Evolutionary conservation across 139 green algal species (phyloP).

Genomic region (Auxenochlorella protothecoides): DNA sequence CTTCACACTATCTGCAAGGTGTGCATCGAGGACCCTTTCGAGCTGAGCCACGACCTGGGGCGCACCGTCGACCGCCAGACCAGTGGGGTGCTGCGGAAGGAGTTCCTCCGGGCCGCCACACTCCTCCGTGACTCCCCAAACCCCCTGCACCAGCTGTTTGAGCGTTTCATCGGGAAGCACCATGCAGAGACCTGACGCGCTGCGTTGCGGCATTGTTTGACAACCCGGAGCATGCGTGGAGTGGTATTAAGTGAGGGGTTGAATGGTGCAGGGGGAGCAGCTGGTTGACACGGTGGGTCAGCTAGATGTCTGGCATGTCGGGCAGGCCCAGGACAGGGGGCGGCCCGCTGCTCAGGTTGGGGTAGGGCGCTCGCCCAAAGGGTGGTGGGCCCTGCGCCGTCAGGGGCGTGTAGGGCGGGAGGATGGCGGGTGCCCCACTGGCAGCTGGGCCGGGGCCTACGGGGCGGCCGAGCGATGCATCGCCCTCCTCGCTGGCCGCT

Average conservation of each 20-base stretch:
- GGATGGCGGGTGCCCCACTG: background rate
- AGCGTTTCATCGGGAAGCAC: background rate
- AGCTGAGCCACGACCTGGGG: constrained; percentile 81
- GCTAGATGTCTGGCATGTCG: too few relatives aligned
- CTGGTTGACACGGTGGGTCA: too few relatives aligned
- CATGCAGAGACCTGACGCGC: too few relatives aligned
- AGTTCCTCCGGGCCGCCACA: constrained; percentile 58
- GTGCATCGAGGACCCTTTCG: constrained; percentile 86
- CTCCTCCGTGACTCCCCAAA: constrained; percentile 40
- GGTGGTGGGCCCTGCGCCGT: background rate
- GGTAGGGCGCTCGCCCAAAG: too few relatives aligned
- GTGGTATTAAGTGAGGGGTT: too few relatives aligned
- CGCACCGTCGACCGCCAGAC: constrained; percentile 71
- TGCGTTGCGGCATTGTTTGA: too few relatives aligned
- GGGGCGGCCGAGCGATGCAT: background rate
- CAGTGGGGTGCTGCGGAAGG: constrained; percentile 47
- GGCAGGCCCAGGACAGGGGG: too few relatives aligned
- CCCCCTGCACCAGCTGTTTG: constrained; percentile 19
- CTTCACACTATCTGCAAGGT: constrained; percentile 2
- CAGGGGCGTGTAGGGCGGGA: background rate
- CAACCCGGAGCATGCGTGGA: too few relatives aligned
- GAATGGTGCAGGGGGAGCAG: too few relatives aligned
- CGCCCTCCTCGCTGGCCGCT: background rate
- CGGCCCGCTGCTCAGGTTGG: too few relatives aligned
- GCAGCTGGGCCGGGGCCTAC: background rate